phyloP scores from a whole-genome alignment of 257 asterid species.

The Salvia miltiorrhiza region DNA sequence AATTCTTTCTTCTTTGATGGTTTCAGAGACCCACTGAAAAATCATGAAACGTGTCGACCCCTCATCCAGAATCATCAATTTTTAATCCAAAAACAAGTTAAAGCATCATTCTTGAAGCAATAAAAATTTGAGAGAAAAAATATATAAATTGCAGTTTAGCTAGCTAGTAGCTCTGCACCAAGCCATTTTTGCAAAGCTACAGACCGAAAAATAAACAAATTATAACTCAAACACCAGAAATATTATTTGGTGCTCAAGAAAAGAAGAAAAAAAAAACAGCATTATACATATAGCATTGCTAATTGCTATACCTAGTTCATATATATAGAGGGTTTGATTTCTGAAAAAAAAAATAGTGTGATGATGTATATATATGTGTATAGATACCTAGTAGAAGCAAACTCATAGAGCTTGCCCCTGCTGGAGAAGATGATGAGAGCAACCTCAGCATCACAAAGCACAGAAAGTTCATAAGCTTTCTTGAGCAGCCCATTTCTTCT shows the following conservation, averaged over 20 bases:
- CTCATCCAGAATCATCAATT: conserved; percentile 32
- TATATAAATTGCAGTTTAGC: not conserved
- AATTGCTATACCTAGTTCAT: not conserved
- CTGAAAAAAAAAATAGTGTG: not conserved
- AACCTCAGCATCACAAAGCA: conserved; percentile 94
- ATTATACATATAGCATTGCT: too few relatives aligned
- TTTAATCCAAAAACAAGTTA: not conserved
- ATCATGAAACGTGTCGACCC: conserved; percentile 50
- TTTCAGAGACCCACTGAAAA: not conserved
- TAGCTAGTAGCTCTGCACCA: too few relatives aligned
- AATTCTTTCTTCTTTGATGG: conserved; percentile 18
- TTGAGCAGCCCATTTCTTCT: conserved; percentile 89
- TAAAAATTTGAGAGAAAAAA: not conserved
- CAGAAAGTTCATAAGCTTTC: conserved; percentile 95
- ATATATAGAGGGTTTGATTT: too few relatives aligned
- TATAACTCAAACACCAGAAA: too few relatives aligned
- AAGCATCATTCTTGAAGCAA: conserved; percentile 31
- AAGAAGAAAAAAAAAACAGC: not conserved
- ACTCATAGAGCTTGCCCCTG: conserved; percentile 90
- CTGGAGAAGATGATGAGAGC: conserved; percentile 97
- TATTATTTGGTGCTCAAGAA: too few relatives aligned
- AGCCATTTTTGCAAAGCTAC: too few relatives aligned
- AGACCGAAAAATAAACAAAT: too few relatives aligned
- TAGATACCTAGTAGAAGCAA: conserved; percentile 64
- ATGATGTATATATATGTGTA: not conserved